Evolutionary conservation across 1,284 basidiomycete genomes (phyloP).

Genomic region (Apiotrichum porosum): DNA sequence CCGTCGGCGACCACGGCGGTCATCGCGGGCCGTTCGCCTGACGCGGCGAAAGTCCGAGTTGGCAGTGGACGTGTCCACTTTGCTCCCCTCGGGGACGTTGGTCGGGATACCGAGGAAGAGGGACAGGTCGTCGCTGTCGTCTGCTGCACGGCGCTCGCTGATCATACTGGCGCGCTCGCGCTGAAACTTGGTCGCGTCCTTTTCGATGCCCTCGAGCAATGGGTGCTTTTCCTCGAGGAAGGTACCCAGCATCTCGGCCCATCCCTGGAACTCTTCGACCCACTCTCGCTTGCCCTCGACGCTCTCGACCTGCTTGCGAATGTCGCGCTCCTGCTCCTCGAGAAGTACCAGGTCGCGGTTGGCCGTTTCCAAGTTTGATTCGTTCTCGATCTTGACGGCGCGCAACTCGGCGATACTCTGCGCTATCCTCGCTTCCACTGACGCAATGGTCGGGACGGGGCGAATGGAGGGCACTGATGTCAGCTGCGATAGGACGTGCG

Average conservation of each 20-base stretch:
- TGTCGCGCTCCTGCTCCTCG: slow-evolving; percentile 68
- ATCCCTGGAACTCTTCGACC: slow-evolving; percentile 77
- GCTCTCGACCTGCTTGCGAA: slow-evolving; percentile 70
- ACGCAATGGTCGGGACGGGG: slow-evolving; percentile 59
- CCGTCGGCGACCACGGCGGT: slow-evolving; percentile 53
- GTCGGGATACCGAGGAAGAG: slow-evolving; percentile 62
- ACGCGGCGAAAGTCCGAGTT: slow-evolving; percentile 54
- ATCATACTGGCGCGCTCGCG: slow-evolving; percentile 71
- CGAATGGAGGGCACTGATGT: slow-evolving; percentile 53
- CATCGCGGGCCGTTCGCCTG: slow-evolving; percentile 55
- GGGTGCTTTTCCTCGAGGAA: slow-evolving; percentile 95
- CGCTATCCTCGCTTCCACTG: slow-evolving; percentile 66
- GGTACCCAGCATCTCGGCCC: slow-evolving; percentile 78
- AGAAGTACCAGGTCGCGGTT: slow-evolving; percentile 64
- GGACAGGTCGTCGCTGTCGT: slow-evolving; percentile 77
- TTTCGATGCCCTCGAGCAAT: slow-evolving; percentile 75
- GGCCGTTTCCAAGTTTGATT: slow-evolving; percentile 40
- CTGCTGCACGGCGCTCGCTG: slow-evolving; percentile 59
- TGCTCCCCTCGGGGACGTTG: slow-evolving; percentile 36
- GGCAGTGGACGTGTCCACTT: slow-evolving; percentile 29
- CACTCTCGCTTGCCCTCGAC: slow-evolving; percentile 80
- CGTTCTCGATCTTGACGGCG: slow-evolving; percentile 33
- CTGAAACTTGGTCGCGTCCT: slow-evolving; percentile 67
- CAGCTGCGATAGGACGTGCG: slow-evolving; percentile 27
- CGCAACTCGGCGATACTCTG: slow-evolving; percentile 57